phyloP scores from a whole-genome alignment of 192 early-diverging fungal genomes.

The Kappamyces sp. region DNA sequence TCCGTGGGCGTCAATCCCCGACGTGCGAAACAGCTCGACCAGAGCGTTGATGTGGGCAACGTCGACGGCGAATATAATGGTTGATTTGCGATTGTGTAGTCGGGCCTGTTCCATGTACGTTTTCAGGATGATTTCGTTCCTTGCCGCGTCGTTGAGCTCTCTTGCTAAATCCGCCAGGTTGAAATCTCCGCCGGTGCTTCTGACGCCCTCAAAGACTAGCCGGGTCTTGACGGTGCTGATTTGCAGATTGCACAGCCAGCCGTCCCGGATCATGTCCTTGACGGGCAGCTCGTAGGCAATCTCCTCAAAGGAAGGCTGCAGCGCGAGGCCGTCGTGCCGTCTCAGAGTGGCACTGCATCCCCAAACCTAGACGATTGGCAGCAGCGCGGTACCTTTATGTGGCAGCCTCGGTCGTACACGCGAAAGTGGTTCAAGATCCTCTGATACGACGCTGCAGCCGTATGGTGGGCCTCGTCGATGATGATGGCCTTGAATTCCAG shows the following conservation, averaged over 20 bases:
- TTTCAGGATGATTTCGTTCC: constrained; percentile 45
- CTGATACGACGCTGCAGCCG: constrained; percentile 67
- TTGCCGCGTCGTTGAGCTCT: constrained; percentile 11
- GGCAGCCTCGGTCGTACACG: constrained; percentile 18
- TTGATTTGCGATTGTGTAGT: constrained; percentile 47
- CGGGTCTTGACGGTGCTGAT: constrained; percentile 62
- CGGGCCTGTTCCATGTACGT: constrained; percentile 37
- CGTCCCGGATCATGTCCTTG: constrained; percentile 75
- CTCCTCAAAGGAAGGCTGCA: constrained; percentile 66
- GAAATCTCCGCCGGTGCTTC: constrained; percentile 57
- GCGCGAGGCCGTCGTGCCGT: constrained; percentile 72
- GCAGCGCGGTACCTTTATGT: constrained; percentile 13
- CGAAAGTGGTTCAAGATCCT: constrained; percentile 70
- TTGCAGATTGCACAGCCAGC: constrained; percentile 66
- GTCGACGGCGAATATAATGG: constrained; percentile 85
- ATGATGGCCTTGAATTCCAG: constrained; percentile 77
- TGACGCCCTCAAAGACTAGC: constrained; percentile 45
- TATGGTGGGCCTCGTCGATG: constrained; percentile 87
- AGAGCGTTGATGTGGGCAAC: constrained; percentile 67
- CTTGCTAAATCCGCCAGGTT: constrained; percentile 36
- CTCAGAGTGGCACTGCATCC: constrained; percentile 89
- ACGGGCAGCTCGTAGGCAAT: constrained; percentile 71
- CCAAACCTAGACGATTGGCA: constrained; percentile 69
- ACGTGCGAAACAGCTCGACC: constrained; percentile 39
- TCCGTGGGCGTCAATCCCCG: constrained; percentile 37